phyloP scores from a whole-genome alignment of 768 basidiomycete genomes.

The Leccinum rimulosum region DNA sequence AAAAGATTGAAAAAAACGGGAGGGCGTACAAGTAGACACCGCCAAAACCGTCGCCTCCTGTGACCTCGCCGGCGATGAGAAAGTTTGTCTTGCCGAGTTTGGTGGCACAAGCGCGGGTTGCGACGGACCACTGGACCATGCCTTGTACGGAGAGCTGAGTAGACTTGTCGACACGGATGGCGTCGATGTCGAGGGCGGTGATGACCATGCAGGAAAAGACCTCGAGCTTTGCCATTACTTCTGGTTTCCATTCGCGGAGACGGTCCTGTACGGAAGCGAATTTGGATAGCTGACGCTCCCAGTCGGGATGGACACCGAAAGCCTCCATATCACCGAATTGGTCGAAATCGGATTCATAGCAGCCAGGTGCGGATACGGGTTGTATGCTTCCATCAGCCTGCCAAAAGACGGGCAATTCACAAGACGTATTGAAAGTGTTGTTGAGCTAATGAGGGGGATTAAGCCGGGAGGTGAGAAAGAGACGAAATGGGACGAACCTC shows the following conservation, averaged over 20 bases:
- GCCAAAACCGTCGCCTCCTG: conserved; percentile 90
- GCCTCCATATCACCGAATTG: conserved; percentile 97
- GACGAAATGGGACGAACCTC: conserved; percentile 38
- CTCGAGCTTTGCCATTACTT: conserved; percentile 74
- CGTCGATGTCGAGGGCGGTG: conserved; percentile 86
- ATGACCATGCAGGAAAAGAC: conserved; percentile 85
- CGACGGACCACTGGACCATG: conserved; percentile 69
- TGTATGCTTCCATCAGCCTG: conserved; percentile 62
- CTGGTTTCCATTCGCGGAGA: conserved; percentile 86
- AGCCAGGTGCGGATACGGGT: conserved; percentile 60
- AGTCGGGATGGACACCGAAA: conserved; percentile 93
- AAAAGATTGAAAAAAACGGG: background rate
- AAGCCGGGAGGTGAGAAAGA: background rate
- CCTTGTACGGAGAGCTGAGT: conserved; percentile 88
- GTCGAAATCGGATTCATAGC: conserved; percentile 83
- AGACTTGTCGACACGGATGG: conserved; percentile 93
- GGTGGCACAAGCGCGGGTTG: conserved; percentile 72
- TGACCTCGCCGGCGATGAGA: conserved; percentile 90
- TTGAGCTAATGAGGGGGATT: conserved; percentile 42
- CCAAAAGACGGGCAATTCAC: conserved; percentile 79
- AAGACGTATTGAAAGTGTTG: conserved; percentile 74
- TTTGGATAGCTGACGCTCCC: conserved; percentile 91
- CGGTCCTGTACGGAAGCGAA: conserved; percentile 97
- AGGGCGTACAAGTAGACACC: conserved; percentile 73
- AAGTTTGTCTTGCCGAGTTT: conserved; percentile 80